Percentiles rank a stretch among this genome's conserved stretches.
Evolutionary conservation across 2,329 filamentous ascomycete genomes (phyloP).

Genomic region (Aspergillus aculeatus): DNA sequence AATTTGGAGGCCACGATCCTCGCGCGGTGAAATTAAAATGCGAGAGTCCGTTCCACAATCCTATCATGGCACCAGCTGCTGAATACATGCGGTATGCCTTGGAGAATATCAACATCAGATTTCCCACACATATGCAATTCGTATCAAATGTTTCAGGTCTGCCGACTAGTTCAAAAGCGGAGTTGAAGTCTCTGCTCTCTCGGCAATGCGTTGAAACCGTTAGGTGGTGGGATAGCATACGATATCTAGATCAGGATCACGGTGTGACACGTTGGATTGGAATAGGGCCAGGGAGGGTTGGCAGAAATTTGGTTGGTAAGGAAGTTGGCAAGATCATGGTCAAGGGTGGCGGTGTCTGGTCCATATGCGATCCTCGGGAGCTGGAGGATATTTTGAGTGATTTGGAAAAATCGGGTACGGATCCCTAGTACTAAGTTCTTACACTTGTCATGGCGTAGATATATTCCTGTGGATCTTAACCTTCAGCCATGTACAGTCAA

Average conservation of each 20-base stretch:
- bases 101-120: constrained; percentile 63
- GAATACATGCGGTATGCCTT: constrained; percentile 70
- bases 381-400: constrained; percentile 67
- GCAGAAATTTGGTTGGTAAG: constrained; percentile 88
- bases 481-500: not conserved
- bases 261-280: constrained; percentile 84
- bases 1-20: constrained; percentile 89
- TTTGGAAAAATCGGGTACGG: constrained; percentile 61
- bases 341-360: constrained; percentile 91
- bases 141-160: constrained; percentile 82
- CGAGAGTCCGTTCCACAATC: constrained; percentile 87
- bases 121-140: constrained; percentile 72
- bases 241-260: constrained; percentile 79
- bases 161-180: constrained; percentile 70
- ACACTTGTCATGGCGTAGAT: not conserved
- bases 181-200: constrained; percentile 76
- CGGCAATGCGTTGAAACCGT: constrained; percentile 88
- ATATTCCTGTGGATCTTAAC: not conserved
- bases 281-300: constrained; percentile 90
- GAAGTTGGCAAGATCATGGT: constrained; percentile 81
- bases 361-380: constrained; percentile 76
- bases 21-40: constrained; percentile 81
- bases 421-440: not conserved
- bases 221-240: constrained; percentile 90
- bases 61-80: constrained; percentile 84